Evolutionary conservation across 352 stramenopile genomes (phyloP), one percentile per base, ranked within the genome.

Genomic region (Pythium periplocum): DNA sequence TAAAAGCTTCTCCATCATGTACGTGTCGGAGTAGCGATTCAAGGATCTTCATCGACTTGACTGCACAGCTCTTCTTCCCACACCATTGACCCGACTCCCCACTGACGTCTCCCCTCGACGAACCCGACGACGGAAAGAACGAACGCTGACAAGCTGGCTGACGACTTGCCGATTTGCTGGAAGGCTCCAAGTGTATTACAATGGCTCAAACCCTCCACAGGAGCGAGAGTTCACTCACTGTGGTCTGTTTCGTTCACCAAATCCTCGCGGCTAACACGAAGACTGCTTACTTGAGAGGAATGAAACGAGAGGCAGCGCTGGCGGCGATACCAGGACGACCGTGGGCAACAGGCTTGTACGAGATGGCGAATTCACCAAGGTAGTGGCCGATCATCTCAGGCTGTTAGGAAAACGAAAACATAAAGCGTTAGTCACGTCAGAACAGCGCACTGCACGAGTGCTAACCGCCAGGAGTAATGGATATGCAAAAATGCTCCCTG

Each of bases 381-480:
- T 99, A 99, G 91, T 99, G 97, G 60, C 97, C 97, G 57, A 99
- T 96, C 97, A 99, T 99, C 78, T 99, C 97, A 34, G 97, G 95
- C 87, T 93, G 61, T 43, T 32, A 50, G 17, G 51, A 46, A 17
- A 48, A 45, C 42, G 46, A 32, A 39, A 44, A 8, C 12, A 54
- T 46, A 53, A 48, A 49, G 12, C 37, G 51, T 62, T 48, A 62
- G 59, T 58, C 45, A 61, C 44, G 45, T 51, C 41, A 41, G 43
- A 32, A 32, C 40, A 12, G 59, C 9, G 68, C 43, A 41, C 64
- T 45, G 60, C 46, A 44, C 39, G 55, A 34, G 58, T 74, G 44
- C 54, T 41, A 48, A 59, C 50, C 49, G 51, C 50, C 38, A 50
- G 53, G 48, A 60, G 36, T 38, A 49, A 58, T 26, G 56, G 48